These are phyloP conservation scores for Venustampulla echinocandica DNA, from an alignment of 495 filamentous ascomycete genomes.

Conservation along the genomic window DNA sequence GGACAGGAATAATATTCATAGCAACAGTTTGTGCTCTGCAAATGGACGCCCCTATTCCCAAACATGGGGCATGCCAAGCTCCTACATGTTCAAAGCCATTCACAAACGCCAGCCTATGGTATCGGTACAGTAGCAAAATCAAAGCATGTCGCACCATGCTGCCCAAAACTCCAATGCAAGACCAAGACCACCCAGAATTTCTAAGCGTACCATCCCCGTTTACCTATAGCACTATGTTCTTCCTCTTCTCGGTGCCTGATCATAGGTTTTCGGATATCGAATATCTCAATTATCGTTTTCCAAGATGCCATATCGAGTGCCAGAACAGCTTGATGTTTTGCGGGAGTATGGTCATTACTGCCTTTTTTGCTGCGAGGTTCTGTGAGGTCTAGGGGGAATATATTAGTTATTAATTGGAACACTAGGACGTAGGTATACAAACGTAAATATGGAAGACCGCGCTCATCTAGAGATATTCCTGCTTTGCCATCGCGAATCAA, in stretches of 20 bases:
- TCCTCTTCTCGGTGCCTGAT: slow-evolving; percentile 75
- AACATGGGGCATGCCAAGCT: no score
- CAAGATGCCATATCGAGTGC: slow-evolving; percentile 76
- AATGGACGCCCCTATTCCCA: no score
- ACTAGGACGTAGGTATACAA: slow-evolving; percentile 14
- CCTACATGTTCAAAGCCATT: no score
- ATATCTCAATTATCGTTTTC: slow-evolving; percentile 63
- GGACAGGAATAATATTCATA: no score
- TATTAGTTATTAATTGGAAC: slow-evolving; percentile 1
- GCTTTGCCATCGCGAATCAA: slow-evolving; percentile 78
- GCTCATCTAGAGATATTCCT: slow-evolving; percentile 53
- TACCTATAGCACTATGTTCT: slow-evolving; percentile 41
- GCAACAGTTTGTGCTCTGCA: no score
- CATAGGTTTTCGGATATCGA: slow-evolving; percentile 64
- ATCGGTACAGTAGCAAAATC: no score
- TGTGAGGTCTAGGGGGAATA: no score
- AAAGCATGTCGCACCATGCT: no score
- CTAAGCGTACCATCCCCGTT: slow-evolving; percentile 76
- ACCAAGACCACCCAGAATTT: no score
- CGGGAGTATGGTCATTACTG: slow-evolving; percentile 29
- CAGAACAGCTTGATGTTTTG: slow-evolving; percentile 76
- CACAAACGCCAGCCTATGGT: no score
- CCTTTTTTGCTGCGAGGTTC: no score
- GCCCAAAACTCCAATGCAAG: no score
- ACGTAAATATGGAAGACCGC: slow-evolving; percentile 66